Evolutionary conservation across 148 eudicot species (phyloP).

Genomic region (Euryodendron excelsum): DNA sequence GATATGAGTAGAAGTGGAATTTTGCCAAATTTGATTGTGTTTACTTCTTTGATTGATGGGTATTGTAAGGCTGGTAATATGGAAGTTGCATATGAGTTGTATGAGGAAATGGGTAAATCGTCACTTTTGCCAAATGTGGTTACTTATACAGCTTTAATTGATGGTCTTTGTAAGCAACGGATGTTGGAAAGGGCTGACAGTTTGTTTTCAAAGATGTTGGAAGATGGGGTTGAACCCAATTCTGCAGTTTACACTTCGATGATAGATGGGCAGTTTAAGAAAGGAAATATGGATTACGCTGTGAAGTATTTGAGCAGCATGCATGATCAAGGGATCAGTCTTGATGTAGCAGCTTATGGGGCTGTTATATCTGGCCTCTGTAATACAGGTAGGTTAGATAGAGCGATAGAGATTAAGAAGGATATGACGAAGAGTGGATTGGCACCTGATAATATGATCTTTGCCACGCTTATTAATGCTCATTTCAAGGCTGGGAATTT

Average conservation of each 20-base stretch:
- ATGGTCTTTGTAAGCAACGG: constrained; percentile 22
- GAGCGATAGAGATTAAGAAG: constrained; percentile 16
- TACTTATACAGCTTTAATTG: constrained; percentile 23
- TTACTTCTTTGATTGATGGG: constrained; percentile 23
- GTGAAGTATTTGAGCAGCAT: constrained; percentile 14
- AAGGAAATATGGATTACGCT: constrained; percentile 15
- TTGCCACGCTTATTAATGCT: constrained; percentile 15
- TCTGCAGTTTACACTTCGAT: constrained; percentile 16
- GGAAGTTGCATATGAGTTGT: constrained; percentile 12
- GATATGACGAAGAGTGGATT: constrained; percentile 19
- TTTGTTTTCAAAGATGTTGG: constrained; percentile 16
- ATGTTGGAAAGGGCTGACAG: constrained; percentile 20
- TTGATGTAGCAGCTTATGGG: constrained; percentile 19
- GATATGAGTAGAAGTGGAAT: constrained; percentile 19
- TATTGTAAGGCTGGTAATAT: constrained; percentile 17
- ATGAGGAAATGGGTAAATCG: constrained; percentile 6
- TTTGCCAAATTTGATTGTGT: constrained; percentile 16
- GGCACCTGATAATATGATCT: constrained; percentile 8
- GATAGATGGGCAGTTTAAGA: constrained; percentile 27
- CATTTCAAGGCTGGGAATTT: constrained; percentile 19
- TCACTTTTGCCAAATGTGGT: constrained; percentile 16
- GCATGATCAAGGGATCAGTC: constrained; percentile 17
- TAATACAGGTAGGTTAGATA: constrained; percentile 3
- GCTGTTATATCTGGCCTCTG: constrained; percentile 25
- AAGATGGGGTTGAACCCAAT: constrained; percentile 19